Conservation (phyloP, 2,329 filamentous ascomycete species). For the Trematosphaeria pertusa region DNA sequence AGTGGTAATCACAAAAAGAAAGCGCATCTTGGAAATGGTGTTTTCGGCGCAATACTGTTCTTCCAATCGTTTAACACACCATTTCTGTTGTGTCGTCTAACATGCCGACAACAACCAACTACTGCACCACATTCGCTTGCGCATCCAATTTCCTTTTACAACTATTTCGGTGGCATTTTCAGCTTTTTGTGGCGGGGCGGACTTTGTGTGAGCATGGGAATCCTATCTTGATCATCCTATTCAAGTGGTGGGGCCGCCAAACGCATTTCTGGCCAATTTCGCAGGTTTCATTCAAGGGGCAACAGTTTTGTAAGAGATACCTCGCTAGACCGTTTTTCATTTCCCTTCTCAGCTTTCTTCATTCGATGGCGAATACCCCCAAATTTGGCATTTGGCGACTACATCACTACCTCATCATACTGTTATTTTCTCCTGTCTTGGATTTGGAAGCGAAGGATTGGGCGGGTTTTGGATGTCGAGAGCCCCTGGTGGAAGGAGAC, state of each 20-base stretch:
- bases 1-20: slow-evolving; percentile 22
- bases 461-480: slow-evolving; percentile 7
- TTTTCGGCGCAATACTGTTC: slow-evolving; percentile 36
- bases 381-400: slow-evolving; percentile 44
- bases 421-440: slow-evolving; percentile 10
- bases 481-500: slow-evolving; percentile 8
- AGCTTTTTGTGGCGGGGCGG: background rate
- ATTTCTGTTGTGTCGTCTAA: slow-evolving; percentile 23
- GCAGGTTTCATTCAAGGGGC: slow-evolving; percentile 26
- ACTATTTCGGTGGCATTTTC: slow-evolving; percentile 2
- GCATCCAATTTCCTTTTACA: slow-evolving; percentile 3
- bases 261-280: slow-evolving; percentile 26
- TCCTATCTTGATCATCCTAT: slow-evolving; percentile 3
- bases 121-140: slow-evolving; percentile 18
- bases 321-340: slow-evolving; percentile 40
- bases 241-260: slow-evolving; percentile 11
- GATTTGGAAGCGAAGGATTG: slow-evolving; percentile 4
- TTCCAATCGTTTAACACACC: slow-evolving; percentile 33
- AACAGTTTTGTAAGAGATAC: slow-evolving; percentile 35
- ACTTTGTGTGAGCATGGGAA: slow-evolving; percentile 3
- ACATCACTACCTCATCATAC: slow-evolving; percentile 21
- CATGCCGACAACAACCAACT: slow-evolving; percentile 2
- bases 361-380: slow-evolving; percentile 40
- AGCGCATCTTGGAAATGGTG: slow-evolving; percentile 37
- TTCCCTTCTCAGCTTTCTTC: slow-evolving; percentile 26